phyloP scores from a whole-genome alignment of 805 yeast genomes.

The Metschnikowia vanudenii region DNA sequence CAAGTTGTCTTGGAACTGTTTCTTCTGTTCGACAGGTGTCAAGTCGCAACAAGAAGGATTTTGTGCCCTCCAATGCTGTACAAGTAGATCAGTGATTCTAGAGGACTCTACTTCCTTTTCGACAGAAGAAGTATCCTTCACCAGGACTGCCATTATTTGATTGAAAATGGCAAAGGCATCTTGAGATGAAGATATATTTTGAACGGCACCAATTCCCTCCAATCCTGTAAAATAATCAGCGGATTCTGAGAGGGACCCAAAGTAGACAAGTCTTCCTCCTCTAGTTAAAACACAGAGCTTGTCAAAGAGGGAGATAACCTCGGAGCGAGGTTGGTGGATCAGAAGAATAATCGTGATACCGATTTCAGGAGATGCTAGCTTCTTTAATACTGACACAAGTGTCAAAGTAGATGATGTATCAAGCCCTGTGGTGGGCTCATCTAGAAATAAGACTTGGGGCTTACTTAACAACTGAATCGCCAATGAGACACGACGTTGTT shows the following conservation, averaged over 20 bases:
- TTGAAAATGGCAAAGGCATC: slow-evolving; percentile 15
- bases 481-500: slow-evolving; percentile 70
- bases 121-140: slow-evolving; percentile 16
- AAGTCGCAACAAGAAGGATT: slow-evolving; percentile 4
- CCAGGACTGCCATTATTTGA: slow-evolving; percentile 21
- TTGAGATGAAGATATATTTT: slow-evolving; percentile 7
- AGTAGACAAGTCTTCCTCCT: slow-evolving; percentile 51
- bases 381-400: slow-evolving; percentile 58
- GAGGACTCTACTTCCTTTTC: slow-evolving; percentile 16
- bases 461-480: slow-evolving; percentile 75
- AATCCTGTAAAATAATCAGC: slow-evolving; percentile 45
- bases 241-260: slow-evolving; percentile 46
- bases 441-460: slow-evolving; percentile 74
- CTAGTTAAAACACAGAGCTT: slow-evolving; percentile 60
- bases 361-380: slow-evolving; percentile 41
- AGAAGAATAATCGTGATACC: slow-evolving; percentile 75
- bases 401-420: slow-evolving; percentile 75
- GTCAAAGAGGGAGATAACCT: slow-evolving; percentile 68
- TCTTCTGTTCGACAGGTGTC: slow-evolving; percentile 16
- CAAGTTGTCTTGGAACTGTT: slow-evolving; percentile 19
- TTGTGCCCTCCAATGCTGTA: slow-evolving; percentile 13
- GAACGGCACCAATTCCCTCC: slow-evolving; percentile 11
- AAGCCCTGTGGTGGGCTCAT: slow-evolving; percentile 87
- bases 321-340: slow-evolving; percentile 83
- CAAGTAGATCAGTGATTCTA: slow-evolving; percentile 11